Conservation (phyloP, 2,329 filamentous ascomycete genomes). For the Colletotrichum costaricense region DNA sequence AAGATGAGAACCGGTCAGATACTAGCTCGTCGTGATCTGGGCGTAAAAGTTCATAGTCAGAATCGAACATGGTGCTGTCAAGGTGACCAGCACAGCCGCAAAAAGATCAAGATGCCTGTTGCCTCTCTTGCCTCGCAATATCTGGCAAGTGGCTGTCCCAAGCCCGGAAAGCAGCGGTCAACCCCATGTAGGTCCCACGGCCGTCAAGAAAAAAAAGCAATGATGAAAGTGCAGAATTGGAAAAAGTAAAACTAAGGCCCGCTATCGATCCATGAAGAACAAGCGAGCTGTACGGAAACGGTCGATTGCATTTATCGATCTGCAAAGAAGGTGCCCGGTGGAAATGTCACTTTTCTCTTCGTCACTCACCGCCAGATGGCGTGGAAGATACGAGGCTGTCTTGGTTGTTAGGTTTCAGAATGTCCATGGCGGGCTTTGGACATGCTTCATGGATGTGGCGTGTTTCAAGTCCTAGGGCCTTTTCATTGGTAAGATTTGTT, state of each 20-base stretch:
- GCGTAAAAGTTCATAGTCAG: neutral
- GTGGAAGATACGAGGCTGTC: neutral
- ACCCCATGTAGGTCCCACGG: neutral
- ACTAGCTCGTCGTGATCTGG: neutral
- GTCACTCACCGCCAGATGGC: neutral
- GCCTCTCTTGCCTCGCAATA: neutral
- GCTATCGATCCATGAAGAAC: neutral
- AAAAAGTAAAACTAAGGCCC: neutral
- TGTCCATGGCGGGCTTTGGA: neutral
- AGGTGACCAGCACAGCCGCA: neutral
- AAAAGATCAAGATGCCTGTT: neutral
- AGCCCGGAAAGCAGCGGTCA: neutral
- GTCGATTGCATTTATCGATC: neutral
- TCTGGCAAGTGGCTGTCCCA: neutral
- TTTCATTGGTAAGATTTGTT: neutral
- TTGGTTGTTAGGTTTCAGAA: neutral
- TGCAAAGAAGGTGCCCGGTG: neutral
- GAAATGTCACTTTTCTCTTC: neutral
- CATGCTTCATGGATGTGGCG: neutral
- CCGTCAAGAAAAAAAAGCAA: neutral
- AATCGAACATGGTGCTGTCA: neutral
- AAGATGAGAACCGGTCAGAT: neutral
- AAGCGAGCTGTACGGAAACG: neutral
- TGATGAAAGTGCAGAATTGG: neutral
- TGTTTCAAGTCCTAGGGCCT: neutral